Base-by-base conservation (phyloP, 1,284 basidiomycete species). In the Ustilago lituana region DNA sequence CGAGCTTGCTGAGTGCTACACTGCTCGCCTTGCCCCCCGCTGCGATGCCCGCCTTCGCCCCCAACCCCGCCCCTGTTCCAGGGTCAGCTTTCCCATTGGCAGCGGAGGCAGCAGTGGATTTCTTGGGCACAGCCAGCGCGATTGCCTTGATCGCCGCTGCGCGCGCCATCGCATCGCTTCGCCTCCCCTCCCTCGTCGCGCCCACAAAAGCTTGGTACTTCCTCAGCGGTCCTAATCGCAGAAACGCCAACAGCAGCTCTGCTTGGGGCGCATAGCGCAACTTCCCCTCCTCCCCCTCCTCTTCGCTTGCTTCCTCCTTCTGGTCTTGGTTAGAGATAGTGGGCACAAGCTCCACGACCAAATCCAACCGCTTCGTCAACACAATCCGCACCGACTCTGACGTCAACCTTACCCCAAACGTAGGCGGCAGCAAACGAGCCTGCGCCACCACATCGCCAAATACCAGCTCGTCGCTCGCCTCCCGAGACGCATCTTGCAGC, bases 361-460 rank as follows among this genome's bases (percentile, higher is more conserved):
- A 14, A 47, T 69, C 65, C 35, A 66, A 38, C 11, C 57, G 17
- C 22, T 44, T 52, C 1, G 64, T 74, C 10, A 77, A 35, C 9
- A 61, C 66, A 29, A 78, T 50, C 4, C 62, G 22, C 1, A 77
- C 65, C 32, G 70, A 53, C 1, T 29, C 29, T 5, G 58, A 55
- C 5, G 67, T 73, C 26, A 75, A 41, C 6, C 64, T 36, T 17
- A 69, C 69, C 0, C 65, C 57, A 15, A 74, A 67, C 1, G 58
- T 56, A 2, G 64, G 56, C 1, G 72, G 63, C 3, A 78, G 38
- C 11, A 39, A 32, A 11, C 77, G 48, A 0, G 67, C 70, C 26
- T 78, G 65, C 1, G 61, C 61, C 4, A 69, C 60, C 0, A 78
- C 47, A 32, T 71, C 72, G 27, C 71, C 65, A 33, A 77, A 78